Conservation (phyloP, 2,329 filamentous ascomycete genomes). For the Aspergillus floridensis region DNA sequence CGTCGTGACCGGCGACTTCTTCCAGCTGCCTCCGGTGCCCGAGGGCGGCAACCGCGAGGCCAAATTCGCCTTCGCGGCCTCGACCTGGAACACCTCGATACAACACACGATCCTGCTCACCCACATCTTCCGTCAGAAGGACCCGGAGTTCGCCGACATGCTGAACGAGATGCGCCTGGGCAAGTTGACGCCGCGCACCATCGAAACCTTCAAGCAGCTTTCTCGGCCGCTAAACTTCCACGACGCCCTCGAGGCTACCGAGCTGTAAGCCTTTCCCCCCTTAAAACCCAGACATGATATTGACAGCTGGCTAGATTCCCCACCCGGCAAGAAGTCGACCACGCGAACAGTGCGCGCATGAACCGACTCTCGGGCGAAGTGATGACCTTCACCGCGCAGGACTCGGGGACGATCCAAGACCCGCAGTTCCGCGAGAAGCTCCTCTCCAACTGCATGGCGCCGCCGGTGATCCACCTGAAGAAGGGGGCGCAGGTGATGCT, state of each 20-base stretch:
- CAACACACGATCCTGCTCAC: slow-evolving; percentile 94
- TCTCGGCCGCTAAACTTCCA: slow-evolving; percentile 68
- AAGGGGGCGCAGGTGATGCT: slow-evolving; percentile 96
- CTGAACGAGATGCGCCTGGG: slow-evolving; percentile 97
- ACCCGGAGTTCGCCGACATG: slow-evolving; percentile 87
- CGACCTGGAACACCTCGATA: slow-evolving; percentile 87
- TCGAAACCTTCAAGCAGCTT: slow-evolving; percentile 71
- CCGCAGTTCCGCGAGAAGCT: slow-evolving; percentile 69
- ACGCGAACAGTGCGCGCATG: slow-evolving; percentile 75
- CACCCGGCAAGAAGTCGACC: slow-evolving; percentile 83
- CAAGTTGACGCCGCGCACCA: slow-evolving; percentile 71
- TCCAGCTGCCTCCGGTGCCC: slow-evolving; percentile 91
- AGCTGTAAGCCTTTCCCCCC: slow-evolving; percentile 57
- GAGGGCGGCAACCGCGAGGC: slow-evolving; percentile 65
- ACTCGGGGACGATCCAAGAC: slow-evolving; percentile 69
- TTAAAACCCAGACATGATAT: background rate
- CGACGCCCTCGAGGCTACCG: slow-evolving; percentile 77
- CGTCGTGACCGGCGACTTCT: slow-evolving; percentile 95
- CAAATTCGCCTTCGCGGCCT: slow-evolving; percentile 91
- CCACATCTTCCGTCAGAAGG: slow-evolving; percentile 93
- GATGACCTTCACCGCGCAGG: slow-evolving; percentile 68
- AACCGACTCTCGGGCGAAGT: slow-evolving; percentile 65
- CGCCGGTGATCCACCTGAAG: slow-evolving; percentile 75
- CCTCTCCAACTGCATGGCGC: slow-evolving; percentile 89
- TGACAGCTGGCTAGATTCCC: slow-evolving; percentile 61